A percentile compares a stretch with the other conserved stretches of the same genome.
Conservation (phyloP, 2,329 filamentous ascomycete genomes). For the Madurella mycetomatis region DNA sequence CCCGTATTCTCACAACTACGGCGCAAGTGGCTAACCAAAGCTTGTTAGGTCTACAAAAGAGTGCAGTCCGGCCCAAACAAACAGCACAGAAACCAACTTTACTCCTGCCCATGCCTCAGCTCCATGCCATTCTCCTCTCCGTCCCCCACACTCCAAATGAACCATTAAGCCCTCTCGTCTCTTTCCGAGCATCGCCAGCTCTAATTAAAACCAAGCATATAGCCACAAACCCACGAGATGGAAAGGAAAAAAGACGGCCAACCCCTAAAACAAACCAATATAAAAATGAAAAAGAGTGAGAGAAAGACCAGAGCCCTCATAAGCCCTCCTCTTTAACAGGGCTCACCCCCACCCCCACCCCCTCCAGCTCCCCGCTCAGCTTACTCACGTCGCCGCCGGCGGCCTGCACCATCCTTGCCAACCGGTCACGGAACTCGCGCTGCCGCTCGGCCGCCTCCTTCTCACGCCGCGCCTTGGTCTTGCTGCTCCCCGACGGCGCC, state of each 20-base stretch:
- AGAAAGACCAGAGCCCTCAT: background rate
- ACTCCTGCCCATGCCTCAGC: too few species aligned
- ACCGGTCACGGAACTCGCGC: conserved; percentile 62
- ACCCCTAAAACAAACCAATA: too few species aligned
- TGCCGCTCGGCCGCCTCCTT: conserved; percentile 79
- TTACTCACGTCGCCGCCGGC: conserved; percentile 63
- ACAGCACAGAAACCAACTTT: too few species aligned
- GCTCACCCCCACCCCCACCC: background rate
- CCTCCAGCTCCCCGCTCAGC: conserved; percentile 32
- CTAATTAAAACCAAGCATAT: background rate
- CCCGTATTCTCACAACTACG: too few species aligned
- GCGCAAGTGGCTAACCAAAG: too few species aligned
- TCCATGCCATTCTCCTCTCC: too few species aligned
- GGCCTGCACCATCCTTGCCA: conserved; percentile 63
- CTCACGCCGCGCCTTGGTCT: conserved; percentile 91
- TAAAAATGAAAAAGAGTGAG: background rate
- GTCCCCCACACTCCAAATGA: too few species aligned
- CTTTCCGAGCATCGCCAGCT: too few species aligned
- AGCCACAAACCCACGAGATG: background rate
- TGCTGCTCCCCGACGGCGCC: conserved; percentile 82
- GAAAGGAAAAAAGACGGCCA: background rate
- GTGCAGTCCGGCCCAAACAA: too few species aligned
- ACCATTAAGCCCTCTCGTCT: too few species aligned
- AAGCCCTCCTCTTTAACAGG: background rate
- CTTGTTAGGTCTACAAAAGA: too few species aligned